Conservation (phyloP, 179 eudicot species). For the Silene coronaria region DNA sequence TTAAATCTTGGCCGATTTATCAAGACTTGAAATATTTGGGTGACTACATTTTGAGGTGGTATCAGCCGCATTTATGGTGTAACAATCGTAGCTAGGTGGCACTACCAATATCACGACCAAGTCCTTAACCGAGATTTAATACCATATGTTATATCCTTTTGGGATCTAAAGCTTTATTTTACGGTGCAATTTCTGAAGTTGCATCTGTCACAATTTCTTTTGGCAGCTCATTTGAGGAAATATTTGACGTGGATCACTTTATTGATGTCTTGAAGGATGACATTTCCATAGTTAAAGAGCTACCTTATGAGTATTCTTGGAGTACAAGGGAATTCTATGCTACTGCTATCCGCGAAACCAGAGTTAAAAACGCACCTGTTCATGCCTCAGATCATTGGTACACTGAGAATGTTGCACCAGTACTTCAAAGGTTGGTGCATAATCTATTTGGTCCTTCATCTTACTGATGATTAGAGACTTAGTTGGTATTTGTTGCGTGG, state of each 20-base stretch:
- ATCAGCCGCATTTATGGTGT: too few relatives aligned
- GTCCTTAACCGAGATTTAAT: not conserved
- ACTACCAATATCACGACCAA: not conserved
- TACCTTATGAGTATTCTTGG: slow-evolving; percentile 86
- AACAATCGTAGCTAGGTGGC: too few relatives aligned
- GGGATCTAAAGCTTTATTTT: slow-evolving; percentile 1
- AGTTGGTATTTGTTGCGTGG: too few relatives aligned
- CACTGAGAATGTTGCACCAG: slow-evolving; percentile 68
- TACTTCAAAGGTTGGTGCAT: slow-evolving; percentile 58
- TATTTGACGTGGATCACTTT: slow-evolving; percentile 95
- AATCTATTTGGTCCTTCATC: slow-evolving; percentile 1
- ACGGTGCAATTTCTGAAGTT: slow-evolving; percentile 21
- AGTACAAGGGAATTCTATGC: slow-evolving; percentile 91
- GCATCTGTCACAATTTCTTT: slow-evolving; percentile 4
- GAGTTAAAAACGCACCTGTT: slow-evolving; percentile 89
- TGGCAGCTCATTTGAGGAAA: slow-evolving; percentile 80
- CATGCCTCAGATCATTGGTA: slow-evolving; percentile 98
- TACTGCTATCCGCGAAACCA: slow-evolving; percentile 79
- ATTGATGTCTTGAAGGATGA: slow-evolving; percentile 80
- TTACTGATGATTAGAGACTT: not conserved
- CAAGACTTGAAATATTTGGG: too few relatives aligned
- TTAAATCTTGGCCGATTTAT: not conserved
- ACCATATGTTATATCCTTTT: slow-evolving; percentile 4
- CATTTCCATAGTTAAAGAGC: slow-evolving; percentile 67
- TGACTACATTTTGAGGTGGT: too few relatives aligned